Percentiles rank a stretch among this genome's conserved stretches.
These are phyloP conservation scores for Boletus vermiculosoides DNA, from an alignment of 768 basidiomycete genomes.

Conservation along the genomic window DNA sequence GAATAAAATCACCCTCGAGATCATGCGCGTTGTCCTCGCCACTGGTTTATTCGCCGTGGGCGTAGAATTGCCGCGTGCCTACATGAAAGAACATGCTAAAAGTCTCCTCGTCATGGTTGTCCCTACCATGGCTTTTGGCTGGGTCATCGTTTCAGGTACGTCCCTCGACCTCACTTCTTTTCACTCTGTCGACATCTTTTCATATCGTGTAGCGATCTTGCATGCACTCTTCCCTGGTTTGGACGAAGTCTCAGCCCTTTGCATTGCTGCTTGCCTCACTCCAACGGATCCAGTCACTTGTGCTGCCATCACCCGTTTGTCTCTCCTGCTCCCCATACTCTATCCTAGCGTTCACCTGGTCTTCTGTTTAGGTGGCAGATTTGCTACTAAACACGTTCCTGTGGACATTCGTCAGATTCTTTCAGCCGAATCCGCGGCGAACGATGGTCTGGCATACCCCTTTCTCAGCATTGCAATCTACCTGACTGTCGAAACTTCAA, in stretches of 20 bases:
- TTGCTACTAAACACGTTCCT: constrained; percentile 68
- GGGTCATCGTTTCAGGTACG: constrained; percentile 73
- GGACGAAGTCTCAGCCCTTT: constrained; percentile 71
- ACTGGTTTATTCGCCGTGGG: constrained; percentile 94
- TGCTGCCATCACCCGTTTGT: constrained; percentile 71
- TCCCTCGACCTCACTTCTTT: constrained; percentile 3
- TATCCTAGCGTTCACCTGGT: background rate
- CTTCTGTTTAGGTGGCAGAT: constrained; percentile 56
- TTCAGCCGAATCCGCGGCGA: constrained; percentile 88
- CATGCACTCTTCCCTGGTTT: constrained; percentile 70
- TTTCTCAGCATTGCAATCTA: constrained; percentile 88
- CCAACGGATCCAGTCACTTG: constrained; percentile 96
- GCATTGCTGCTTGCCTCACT: constrained; percentile 85
- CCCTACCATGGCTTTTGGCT: constrained; percentile 82
- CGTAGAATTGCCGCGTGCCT: constrained; percentile 85
- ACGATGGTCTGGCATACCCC: constrained; percentile 95
- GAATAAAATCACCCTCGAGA: constrained; percentile 74
- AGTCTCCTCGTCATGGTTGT: constrained; percentile 69
- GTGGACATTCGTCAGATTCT: constrained; percentile 75
- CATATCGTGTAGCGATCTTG: constrained; percentile 53
- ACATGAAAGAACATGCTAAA: constrained; percentile 77
- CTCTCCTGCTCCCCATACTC: background rate
- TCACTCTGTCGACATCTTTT: background rate
- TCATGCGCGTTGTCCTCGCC: constrained; percentile 86
- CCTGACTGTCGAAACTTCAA: constrained; percentile 68